These are phyloP conservation scores for Conticribra guillardii DNA, from an alignment of 108 stramenopile genomes.

Conservation along the genomic window DNA sequence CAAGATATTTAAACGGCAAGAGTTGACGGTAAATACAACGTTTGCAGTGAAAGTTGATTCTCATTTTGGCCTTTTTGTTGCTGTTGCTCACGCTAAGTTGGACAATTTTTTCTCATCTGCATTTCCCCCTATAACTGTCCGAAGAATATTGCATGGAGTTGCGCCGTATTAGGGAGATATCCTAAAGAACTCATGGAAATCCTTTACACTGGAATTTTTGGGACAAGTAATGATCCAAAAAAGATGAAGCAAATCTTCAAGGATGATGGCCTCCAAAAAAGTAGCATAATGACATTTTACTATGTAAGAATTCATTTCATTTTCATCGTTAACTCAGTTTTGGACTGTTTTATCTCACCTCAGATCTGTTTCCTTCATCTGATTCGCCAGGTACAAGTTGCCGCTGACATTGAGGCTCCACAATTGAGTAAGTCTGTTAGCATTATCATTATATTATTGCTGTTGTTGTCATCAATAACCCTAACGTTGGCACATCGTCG, in stretches of 20 bases:
- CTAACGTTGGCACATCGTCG: no score
- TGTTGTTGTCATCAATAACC: no score
- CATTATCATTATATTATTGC: no score
- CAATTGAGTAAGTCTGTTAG: no score
- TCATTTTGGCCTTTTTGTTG: no score
- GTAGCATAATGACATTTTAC: slow-evolving; percentile 48
- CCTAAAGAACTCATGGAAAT: slow-evolving; percentile 57
- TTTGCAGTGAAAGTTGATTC: neutral
- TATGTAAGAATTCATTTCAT: slow-evolving; percentile 30
- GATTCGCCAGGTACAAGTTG: slow-evolving; percentile 59
- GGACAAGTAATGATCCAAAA: slow-evolving; percentile 49
- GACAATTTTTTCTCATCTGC: no score
- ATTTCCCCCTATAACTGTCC: no score
- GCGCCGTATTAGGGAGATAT: slow-evolving; percentile 62
- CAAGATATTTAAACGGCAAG: slow-evolving; percentile 67
- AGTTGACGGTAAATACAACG: slow-evolving; percentile 47
- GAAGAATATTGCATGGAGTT: slow-evolving; percentile 16
- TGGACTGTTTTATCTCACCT: no score
- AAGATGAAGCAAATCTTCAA: slow-evolving; percentile 35
- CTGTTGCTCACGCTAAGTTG: no score
- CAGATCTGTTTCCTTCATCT: no score
- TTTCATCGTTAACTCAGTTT: no score
- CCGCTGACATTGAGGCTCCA: slow-evolving; percentile 59
- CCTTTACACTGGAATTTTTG: slow-evolving; percentile 70
- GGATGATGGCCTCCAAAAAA: slow-evolving; percentile 47